Evolutionary conservation across 2,329 filamentous ascomycete species (phyloP).

Genomic region (Byssothecium circinans): DNA sequence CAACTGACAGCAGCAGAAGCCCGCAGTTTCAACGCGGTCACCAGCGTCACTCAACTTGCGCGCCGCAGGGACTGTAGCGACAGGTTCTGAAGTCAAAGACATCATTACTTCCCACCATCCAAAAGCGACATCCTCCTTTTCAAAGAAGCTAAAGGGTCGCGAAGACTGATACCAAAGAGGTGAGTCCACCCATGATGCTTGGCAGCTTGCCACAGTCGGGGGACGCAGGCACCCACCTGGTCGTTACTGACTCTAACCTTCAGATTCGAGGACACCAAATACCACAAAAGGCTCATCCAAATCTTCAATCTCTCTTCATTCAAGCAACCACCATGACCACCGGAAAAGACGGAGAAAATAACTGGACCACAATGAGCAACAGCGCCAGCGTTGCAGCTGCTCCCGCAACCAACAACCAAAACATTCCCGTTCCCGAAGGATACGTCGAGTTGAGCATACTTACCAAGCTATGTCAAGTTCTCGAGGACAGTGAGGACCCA

Average conservation of each 20-base stretch:
- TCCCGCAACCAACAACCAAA: not conserved
- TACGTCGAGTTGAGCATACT: constrained; percentile 27
- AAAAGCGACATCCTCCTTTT: not conserved
- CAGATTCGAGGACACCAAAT: not conserved
- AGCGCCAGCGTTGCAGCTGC: not conserved
- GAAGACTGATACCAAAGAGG: not conserved
- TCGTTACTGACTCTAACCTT: not conserved
- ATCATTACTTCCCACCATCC: not conserved
- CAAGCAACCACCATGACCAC: not conserved
- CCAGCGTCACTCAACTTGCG: not conserved
- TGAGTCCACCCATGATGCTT: not conserved
- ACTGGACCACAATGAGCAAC: not conserved
- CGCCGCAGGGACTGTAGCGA: not conserved
- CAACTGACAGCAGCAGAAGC: not conserved
- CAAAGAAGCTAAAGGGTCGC: not conserved
- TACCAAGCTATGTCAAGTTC: constrained; percentile 21
- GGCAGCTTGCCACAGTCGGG: not conserved
- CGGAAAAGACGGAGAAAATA: not conserved
- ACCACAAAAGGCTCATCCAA: not conserved
- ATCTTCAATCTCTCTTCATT: too few species aligned
- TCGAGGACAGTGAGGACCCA: constrained; percentile 21
- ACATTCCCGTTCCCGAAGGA: constrained; percentile 15
- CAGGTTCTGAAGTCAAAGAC: not conserved
- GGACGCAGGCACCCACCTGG: not conserved
- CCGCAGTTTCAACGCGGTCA: not conserved